Conservation (phyloP, 2,329 filamentous ascomycete species). For the Cladosporium sphaerospermum region DNA sequence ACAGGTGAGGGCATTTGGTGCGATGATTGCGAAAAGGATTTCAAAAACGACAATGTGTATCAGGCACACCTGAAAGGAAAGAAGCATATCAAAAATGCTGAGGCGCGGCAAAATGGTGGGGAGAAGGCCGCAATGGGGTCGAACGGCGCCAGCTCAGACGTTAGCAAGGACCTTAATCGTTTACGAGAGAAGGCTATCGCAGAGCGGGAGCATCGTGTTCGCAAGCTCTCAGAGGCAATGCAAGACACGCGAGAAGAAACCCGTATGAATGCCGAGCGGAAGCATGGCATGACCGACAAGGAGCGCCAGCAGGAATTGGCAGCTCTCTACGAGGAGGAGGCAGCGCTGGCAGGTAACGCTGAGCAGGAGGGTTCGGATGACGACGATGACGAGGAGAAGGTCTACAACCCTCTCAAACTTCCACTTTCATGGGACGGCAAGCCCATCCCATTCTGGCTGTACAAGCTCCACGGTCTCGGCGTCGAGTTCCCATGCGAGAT, state of each 20-base stretch:
- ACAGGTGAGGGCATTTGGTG: slow-evolving; percentile 75
- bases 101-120: slow-evolving; percentile 47
- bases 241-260: slow-evolving; percentile 84
- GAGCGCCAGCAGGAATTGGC: slow-evolving; percentile 93
- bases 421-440: slow-evolving; percentile 98
- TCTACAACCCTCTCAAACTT: slow-evolving; percentile 95
- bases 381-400: slow-evolving; percentile 65
- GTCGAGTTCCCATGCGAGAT: slow-evolving; percentile 95
- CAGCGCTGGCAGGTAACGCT: slow-evolving; percentile 33
- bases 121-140: slow-evolving; percentile 25
- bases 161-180: slow-evolving; percentile 31
- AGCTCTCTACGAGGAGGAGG: slow-evolving; percentile 64
- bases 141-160: slow-evolving; percentile 21
- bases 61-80: slow-evolving; percentile 82
- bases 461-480: slow-evolving; percentile 90
- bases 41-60: slow-evolving; percentile 93
- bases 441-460: slow-evolving; percentile 97
- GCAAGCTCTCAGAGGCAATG: slow-evolving; percentile 73
- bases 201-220: slow-evolving; percentile 77
- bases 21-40: slow-evolving; percentile 85
- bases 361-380: slow-evolving; percentile 61
- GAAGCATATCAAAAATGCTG: slow-evolving; percentile 83
- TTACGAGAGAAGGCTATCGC: slow-evolving; percentile 87
- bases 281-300: slow-evolving; percentile 93
- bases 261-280: slow-evolving; percentile 88